Percentiles rank a stretch among this genome's conserved stretches.
phyloP scores from a whole-genome alignment of 305 asterid genomes.

The Fraxinus sp. region DNA sequence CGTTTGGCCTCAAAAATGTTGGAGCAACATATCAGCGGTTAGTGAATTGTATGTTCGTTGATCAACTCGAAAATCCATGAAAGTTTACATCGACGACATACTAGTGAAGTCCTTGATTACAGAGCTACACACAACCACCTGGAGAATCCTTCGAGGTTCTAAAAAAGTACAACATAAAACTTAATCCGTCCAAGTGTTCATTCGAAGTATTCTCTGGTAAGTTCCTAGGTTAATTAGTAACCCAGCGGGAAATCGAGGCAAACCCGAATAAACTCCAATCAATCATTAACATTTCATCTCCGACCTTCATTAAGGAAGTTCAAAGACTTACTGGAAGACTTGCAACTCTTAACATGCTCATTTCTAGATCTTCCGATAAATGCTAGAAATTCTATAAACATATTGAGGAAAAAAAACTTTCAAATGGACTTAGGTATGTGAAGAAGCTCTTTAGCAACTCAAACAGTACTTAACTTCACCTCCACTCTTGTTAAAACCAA shows the following conservation, averaged over 20 bases:
- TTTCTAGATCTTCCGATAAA: neutral
- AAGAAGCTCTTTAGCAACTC: neutral
- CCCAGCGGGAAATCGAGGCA: neutral
- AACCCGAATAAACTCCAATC: neutral
- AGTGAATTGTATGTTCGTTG: neutral
- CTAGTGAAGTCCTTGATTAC: too few species aligned
- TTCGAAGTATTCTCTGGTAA: neutral
- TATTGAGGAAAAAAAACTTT: too few species aligned
- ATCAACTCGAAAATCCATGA: neutral
- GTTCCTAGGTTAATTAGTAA: neutral
- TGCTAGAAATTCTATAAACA: neutral
- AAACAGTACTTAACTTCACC: neutral
- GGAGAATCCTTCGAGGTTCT: too few species aligned
- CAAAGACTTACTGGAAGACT: neutral
- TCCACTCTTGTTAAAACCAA: neutral
- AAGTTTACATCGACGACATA: too few species aligned
- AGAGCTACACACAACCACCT: too few species aligned
- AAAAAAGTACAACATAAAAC: too few species aligned
- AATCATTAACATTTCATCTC: neutral
- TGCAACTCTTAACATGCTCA: neutral
- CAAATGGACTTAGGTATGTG: neutral
- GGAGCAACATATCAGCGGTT: neutral
- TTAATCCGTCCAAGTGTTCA: too few species aligned
- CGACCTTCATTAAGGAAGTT: neutral
- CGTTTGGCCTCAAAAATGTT: neutral